phyloP scores from a whole-genome alignment of 768 basidiomycete species.

The Boletus tylopilopsis region DNA sequence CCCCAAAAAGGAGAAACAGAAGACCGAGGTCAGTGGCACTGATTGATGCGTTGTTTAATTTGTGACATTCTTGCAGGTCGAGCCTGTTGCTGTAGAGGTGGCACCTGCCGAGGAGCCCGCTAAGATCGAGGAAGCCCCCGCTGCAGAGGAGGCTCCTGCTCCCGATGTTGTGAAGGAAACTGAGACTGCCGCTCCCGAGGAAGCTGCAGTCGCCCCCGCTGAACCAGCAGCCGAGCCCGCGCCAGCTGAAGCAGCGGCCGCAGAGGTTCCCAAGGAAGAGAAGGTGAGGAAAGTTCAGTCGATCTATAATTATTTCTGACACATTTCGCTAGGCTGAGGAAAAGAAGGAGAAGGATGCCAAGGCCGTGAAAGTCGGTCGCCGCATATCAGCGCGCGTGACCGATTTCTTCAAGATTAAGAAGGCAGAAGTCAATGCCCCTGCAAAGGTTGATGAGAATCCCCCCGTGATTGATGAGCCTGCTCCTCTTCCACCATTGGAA shows the following conservation, averaged over 20 bases:
- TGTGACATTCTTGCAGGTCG: constrained; percentile 22
- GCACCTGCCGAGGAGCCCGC: constrained; percentile 32
- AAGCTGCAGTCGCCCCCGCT: constrained; percentile 25
- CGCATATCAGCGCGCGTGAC: constrained; percentile 81
- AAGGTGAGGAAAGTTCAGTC: constrained; percentile 37
- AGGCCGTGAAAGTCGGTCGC: constrained; percentile 65
- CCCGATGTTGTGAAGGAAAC: constrained; percentile 70
- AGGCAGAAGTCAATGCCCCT: constrained; percentile 58
- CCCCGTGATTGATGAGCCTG: constrained; percentile 81
- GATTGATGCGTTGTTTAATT: neutral
- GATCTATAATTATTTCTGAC: neutral
- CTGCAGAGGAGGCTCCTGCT: constrained; percentile 29
- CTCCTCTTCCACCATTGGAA: constrained; percentile 81
- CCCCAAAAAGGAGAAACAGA: constrained; percentile 81
- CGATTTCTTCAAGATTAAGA: constrained; percentile 78
- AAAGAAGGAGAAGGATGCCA: constrained; percentile 48
- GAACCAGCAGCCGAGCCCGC: constrained; percentile 31
- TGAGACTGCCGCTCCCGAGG: constrained; percentile 34
- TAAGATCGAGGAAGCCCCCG: constrained; percentile 42
- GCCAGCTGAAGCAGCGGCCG: constrained; percentile 34
- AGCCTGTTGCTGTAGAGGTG: constrained; percentile 35
- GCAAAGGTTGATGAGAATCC: constrained; percentile 88
- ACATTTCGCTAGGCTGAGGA: constrained; percentile 35
- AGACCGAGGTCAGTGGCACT: constrained; percentile 54
- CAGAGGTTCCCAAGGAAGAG: constrained; percentile 51